These are phyloP conservation scores for Cytospora schulzeri DNA, from an alignment of 2,329 filamentous ascomycete species.

Conservation along the genomic window DNA sequence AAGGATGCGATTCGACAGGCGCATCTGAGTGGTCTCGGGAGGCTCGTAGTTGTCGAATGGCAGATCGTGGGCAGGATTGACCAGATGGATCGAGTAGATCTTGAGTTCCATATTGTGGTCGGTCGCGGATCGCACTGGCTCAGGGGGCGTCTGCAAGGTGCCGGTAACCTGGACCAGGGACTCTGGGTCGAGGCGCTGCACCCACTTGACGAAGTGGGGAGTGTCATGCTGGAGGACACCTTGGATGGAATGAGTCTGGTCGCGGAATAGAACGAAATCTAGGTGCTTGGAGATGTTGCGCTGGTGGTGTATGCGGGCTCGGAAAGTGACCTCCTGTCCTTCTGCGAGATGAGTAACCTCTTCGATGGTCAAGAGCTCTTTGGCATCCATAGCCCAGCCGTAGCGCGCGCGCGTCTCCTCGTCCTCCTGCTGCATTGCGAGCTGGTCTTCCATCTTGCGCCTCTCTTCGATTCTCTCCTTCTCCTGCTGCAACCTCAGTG, in stretches of 20 bases:
- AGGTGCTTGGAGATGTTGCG: conserved; percentile 80
- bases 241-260: conserved; percentile 82
- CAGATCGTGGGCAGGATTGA: conserved; percentile 52
- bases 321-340: conserved; percentile 66
- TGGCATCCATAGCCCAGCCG: conserved; percentile 34
- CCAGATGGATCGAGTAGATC: conserved; percentile 57
- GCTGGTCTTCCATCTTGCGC: conserved; percentile 40
- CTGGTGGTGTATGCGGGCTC: conserved; percentile 75
- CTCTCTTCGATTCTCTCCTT: conserved; percentile 36
- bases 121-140: conserved; percentile 73
- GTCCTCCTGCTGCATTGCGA: conserved; percentile 33
- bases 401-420: conserved; percentile 37
- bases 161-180: conserved; percentile 78
- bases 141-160: conserved; percentile 70
- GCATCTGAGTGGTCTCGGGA: conserved; percentile 57
- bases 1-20: conserved; percentile 74
- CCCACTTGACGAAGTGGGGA: conserved; percentile 76
- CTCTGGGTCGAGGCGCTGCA: conserved; percentile 78
- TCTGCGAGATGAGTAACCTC: conserved; percentile 53
- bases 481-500: conserved; percentile 18
- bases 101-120: conserved; percentile 77
- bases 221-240: conserved; percentile 66
- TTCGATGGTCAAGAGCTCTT: conserved; percentile 42
- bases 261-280: conserved; percentile 83
- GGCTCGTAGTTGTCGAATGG: conserved; percentile 55